phyloP scores from a whole-genome alignment of 1,284 basidiomycete species.

The Cryptococcus sp. region DNA sequence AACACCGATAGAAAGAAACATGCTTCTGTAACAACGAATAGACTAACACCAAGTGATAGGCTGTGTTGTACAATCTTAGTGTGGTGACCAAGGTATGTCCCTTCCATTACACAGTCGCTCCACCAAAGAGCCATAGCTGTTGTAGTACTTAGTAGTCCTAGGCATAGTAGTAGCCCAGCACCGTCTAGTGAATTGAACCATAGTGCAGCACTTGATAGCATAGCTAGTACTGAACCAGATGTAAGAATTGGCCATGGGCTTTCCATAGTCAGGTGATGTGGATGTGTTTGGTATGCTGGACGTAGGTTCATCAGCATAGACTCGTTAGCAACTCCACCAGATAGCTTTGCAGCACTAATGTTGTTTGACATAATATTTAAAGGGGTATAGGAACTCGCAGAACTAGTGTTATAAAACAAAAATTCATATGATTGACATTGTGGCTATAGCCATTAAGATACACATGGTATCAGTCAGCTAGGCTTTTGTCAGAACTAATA shows the following conservation, averaged over 20 bases:
- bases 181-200: conserved; percentile 37
- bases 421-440: too few relatives aligned
- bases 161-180: conserved; percentile 24
- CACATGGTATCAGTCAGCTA: too few relatives aligned
- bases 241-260: conserved; percentile 41
- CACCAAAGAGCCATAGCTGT: conserved; percentile 37
- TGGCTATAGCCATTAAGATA: too few relatives aligned
- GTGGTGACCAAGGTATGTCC: conserved; percentile 44
- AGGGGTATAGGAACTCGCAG: too few relatives aligned
- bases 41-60: not conserved
- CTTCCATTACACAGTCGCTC: conserved; percentile 40
- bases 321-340: too few relatives aligned
- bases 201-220: conserved; percentile 33
- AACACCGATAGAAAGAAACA: conserved; percentile 43
- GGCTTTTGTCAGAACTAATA: too few relatives aligned
- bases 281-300: conserved; percentile 6
- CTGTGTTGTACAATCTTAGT: conserved; percentile 46
- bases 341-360: too few relatives aligned
- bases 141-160: conserved; percentile 34
- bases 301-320: too few relatives aligned
- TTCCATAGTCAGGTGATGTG: conserved; percentile 1
- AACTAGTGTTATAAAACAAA: too few relatives aligned
- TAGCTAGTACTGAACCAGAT: conserved; percentile 34
- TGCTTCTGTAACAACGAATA: conserved; percentile 25
- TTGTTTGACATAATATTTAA: too few relatives aligned